Percentiles rank a stretch among this genome's conserved stretches.
These are phyloP conservation scores for Daldinia decipiens DNA, from an alignment of 495 filamentous ascomycete species.

Conservation along the genomic window DNA sequence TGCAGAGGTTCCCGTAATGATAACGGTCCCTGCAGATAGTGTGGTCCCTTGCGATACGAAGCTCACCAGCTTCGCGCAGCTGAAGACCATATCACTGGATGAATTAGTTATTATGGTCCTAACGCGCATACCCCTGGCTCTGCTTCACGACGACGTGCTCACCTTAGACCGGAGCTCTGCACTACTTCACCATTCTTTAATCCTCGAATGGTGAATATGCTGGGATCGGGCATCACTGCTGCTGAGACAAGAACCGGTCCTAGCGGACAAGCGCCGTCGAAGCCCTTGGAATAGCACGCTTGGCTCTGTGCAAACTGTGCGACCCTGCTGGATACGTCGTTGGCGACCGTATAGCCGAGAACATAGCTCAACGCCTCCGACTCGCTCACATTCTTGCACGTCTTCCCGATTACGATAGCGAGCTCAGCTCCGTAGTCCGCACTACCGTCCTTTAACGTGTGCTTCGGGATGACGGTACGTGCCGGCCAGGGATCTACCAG, in stretches of 20 bases:
- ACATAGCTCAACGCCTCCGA: constrained; percentile 58
- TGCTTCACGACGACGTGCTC: constrained; percentile 5
- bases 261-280: constrained; percentile 58
- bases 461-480: constrained; percentile 60
- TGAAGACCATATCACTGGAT: constrained; percentile 59
- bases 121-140: neutral
- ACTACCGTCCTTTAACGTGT: constrained; percentile 52
- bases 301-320: constrained; percentile 59
- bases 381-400: constrained; percentile 59
- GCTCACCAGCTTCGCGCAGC: constrained; percentile 56
- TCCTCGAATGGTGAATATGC: constrained; percentile 52
- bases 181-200: constrained; percentile 57
- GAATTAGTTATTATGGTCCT: constrained; percentile 12
- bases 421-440: constrained; percentile 61
- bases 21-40: constrained; percentile 55
- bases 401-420: constrained; percentile 58
- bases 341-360: constrained; percentile 59
- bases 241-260: constrained; percentile 67
- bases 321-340: constrained; percentile 57
- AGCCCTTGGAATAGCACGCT: constrained; percentile 61
- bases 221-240: constrained; percentile 58
- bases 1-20: constrained; percentile 62
- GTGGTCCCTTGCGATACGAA: constrained; percentile 63
- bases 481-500: constrained; percentile 56
- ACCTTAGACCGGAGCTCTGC: constrained; percentile 22